These are phyloP conservation scores for Venturia carpophila DNA, from an alignment of 2,329 filamentous ascomycete genomes.

Conservation along the genomic window DNA sequence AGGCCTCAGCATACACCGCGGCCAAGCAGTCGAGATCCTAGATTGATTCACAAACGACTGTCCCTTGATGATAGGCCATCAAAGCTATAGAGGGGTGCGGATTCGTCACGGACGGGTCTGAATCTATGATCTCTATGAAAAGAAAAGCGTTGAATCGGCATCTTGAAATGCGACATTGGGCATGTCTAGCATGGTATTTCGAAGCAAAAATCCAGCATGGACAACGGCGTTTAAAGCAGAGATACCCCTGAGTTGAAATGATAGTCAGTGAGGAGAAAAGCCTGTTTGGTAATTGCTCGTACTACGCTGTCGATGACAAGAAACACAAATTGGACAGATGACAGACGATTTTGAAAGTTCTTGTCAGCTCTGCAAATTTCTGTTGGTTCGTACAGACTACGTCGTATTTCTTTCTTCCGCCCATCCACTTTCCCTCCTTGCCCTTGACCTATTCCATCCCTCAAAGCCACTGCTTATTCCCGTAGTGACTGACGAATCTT, in stretches of 20 bases:
- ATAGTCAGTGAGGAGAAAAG: neutral
- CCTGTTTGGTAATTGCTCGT: neutral
- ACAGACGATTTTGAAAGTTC: too few relatives aligned
- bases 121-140: neutral
- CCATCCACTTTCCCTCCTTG: neutral
- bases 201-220: neutral
- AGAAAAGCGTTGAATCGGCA: neutral
- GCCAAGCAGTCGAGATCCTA: neutral
- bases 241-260: neutral
- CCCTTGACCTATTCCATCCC: neutral
- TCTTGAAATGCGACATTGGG: neutral
- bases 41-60: neutral
- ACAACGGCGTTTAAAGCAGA: neutral
- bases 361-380: neutral
- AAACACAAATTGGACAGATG: too few relatives aligned
- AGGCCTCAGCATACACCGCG: neutral
- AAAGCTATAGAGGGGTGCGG: neutral
- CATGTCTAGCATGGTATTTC: neutral
- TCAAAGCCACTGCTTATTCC: conserved; percentile 47
- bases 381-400: neutral
- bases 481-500: conserved; percentile 46
- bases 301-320: neutral
- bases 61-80: neutral
- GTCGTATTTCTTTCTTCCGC: neutral
- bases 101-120: neutral